Evolutionary conservation across 2,329 filamentous ascomycete genomes (phyloP).

Genomic region (Magnaporthiopsis rhizophila): DNA sequence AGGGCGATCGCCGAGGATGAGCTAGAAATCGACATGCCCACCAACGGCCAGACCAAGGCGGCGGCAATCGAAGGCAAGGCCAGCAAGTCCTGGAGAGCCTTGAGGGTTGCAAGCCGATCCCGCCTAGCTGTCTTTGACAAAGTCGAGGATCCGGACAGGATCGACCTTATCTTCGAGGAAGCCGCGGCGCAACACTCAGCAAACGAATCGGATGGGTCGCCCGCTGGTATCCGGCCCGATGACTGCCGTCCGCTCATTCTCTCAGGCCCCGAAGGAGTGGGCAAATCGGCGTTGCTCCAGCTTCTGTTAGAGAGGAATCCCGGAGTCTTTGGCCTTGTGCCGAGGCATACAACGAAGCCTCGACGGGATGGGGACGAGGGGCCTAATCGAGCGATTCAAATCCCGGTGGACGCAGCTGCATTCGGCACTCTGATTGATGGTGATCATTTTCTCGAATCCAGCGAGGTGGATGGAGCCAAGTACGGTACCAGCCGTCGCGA

Average conservation of each 20-base stretch:
- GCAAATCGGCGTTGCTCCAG: constrained; percentile 56
- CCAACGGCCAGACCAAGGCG: constrained; percentile 48
- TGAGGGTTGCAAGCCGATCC: constrained; percentile 69
- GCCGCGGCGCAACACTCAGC: neutral
- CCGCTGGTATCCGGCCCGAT: constrained; percentile 17
- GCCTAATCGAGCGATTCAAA: constrained; percentile 33
- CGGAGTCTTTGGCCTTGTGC: constrained; percentile 54
- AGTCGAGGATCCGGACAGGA: constrained; percentile 74
- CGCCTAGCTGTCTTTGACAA: constrained; percentile 76
- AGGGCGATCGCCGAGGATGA: constrained; percentile 70
- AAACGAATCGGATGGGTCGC: constrained; percentile 21
- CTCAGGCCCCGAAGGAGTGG: constrained; percentile 53
- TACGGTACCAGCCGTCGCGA: constrained; percentile 50
- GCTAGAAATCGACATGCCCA: constrained; percentile 78
- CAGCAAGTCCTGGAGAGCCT: constrained; percentile 83
- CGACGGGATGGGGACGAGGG: constrained; percentile 38
- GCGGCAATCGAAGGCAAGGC: constrained; percentile 62
- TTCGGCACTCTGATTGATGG: constrained; percentile 53
- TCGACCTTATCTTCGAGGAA: constrained; percentile 47
- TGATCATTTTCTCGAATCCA: constrained; percentile 51
- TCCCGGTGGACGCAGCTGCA: constrained; percentile 47
- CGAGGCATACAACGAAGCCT: constrained; percentile 46
- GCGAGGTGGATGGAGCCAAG: constrained; percentile 36
- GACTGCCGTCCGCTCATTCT: constrained; percentile 50
- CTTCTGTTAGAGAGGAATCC: constrained; percentile 56